These are phyloP conservation scores for Mollisiaceae sp. DNA, from an alignment of 2,329 filamentous ascomycete genomes.

Conservation along the genomic window DNA sequence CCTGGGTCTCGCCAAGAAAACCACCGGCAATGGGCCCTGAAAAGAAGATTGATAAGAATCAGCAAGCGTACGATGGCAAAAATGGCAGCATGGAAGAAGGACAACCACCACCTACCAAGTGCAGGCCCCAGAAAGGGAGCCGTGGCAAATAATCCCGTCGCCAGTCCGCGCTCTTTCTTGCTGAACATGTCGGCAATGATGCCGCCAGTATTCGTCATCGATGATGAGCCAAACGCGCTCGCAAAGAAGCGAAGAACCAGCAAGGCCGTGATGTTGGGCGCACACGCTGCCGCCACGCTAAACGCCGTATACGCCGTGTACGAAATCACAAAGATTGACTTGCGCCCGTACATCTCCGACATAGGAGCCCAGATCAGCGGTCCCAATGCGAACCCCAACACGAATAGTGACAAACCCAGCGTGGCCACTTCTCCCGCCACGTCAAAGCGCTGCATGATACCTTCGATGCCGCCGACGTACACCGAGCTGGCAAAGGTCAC, in stretches of 20 bases:
- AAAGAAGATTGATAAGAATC: conserved; percentile 48
- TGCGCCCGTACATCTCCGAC: conserved; percentile 63
- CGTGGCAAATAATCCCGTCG: conserved; percentile 65
- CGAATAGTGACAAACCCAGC: conserved; percentile 33
- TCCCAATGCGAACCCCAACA: conserved; percentile 32
- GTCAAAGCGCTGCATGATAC: conserved; percentile 49
- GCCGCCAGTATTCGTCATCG: conserved; percentile 62
- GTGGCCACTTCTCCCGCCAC: conserved; percentile 44
- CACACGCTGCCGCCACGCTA: conserved; percentile 55
- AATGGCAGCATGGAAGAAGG: conserved; percentile 18
- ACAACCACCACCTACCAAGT: conserved; percentile 37
- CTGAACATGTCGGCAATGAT: conserved; percentile 66
- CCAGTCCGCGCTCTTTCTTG: conserved; percentile 56
- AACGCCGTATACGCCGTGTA: conserved; percentile 55
- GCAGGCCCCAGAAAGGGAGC: conserved; percentile 71
- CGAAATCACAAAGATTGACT: conserved; percentile 54
- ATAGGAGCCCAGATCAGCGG: conserved; percentile 48
- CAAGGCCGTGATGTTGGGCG: conserved; percentile 53
- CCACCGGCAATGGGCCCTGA: conserved; percentile 65
- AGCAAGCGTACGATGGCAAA: conserved; percentile 64
- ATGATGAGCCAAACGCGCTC: conserved; percentile 59
- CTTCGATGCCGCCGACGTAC: conserved; percentile 44
- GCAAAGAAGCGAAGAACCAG: conserved; percentile 64
- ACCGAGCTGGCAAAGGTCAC: conserved; percentile 61
- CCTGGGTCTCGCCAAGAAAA: conserved; percentile 60